These are phyloP conservation scores for Nothophytophthora sp. DNA, from an alignment of 352 stramenopile species.

Conservation along the genomic window DNA sequence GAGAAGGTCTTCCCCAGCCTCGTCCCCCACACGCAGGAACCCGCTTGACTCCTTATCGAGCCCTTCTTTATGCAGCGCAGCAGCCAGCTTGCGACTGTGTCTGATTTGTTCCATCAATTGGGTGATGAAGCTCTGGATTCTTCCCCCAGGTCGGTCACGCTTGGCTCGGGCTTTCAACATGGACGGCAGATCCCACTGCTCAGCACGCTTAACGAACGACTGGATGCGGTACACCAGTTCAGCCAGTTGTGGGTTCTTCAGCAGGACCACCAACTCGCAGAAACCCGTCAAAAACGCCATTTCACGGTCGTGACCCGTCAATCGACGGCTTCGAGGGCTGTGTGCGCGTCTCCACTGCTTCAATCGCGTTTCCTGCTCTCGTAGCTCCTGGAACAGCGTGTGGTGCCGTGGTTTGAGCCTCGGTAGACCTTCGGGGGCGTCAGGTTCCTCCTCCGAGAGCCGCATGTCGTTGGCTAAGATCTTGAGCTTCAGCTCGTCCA, in stretches of 20 bases:
- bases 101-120: slow-evolving; percentile 64
- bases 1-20: slow-evolving; percentile 46
- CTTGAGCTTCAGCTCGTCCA: slow-evolving; percentile 46
- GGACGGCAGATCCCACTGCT: slow-evolving; percentile 51
- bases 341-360: slow-evolving; percentile 47
- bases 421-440: background rate
- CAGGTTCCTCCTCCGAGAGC: slow-evolving; percentile 15
- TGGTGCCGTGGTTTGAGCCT: slow-evolving; percentile 9
- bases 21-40: slow-evolving; percentile 35
- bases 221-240: slow-evolving; percentile 84
- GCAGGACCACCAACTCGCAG: slow-evolving; percentile 50
- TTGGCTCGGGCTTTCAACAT: slow-evolving; percentile 43
- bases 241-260: slow-evolving; percentile 62
- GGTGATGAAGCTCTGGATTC: slow-evolving; percentile 65
- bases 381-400: slow-evolving; percentile 54
- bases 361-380: slow-evolving; percentile 34
- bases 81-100: slow-evolving; percentile 30
- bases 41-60: slow-evolving; percentile 1
- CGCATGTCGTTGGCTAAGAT: slow-evolving; percentile 38
- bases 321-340: slow-evolving; percentile 22
- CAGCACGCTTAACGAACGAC: slow-evolving; percentile 66
- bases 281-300: slow-evolving; percentile 65
- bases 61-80: slow-evolving; percentile 25
- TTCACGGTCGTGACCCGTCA: slow-evolving; percentile 48
- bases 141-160: slow-evolving; percentile 48